A percentile compares a stretch with the other conserved stretches of the same genome.
Conservation (phyloP, 1,284 basidiomycete genomes). For the Moniliophthora roreri region DNA sequence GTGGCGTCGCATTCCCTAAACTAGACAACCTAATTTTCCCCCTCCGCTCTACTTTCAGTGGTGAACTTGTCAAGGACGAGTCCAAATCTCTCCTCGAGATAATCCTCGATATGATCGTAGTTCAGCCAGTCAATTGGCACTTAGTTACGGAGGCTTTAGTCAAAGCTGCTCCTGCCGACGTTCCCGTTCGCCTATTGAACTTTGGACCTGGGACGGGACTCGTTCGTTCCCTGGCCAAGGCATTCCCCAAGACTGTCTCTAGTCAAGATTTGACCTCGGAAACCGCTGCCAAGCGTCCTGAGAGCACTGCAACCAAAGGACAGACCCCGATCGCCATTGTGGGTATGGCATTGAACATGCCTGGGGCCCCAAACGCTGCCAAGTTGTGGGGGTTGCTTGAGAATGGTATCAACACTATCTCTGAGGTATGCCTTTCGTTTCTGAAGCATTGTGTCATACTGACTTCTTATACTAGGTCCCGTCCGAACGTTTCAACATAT, state of each 20-base stretch:
- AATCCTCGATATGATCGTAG: constrained; percentile 58
- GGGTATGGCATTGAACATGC: constrained; percentile 67
- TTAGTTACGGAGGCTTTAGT: constrained; percentile 35
- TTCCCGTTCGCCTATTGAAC: constrained; percentile 41
- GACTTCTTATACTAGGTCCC: constrained; percentile 55
- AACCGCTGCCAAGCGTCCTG: constrained; percentile 24
- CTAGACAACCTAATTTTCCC: constrained; percentile 42
- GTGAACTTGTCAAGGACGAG: constrained; percentile 30
- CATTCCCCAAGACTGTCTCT: constrained; percentile 9
- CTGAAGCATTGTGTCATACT: not conserved
- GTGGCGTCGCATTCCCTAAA: constrained; percentile 48
- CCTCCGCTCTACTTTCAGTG: constrained; percentile 48
- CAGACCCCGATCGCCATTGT: constrained; percentile 66
- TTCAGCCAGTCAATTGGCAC: constrained; percentile 56
- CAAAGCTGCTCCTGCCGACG: constrained; percentile 20
- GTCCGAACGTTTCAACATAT: constrained; percentile 49
- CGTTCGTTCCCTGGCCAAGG: constrained; percentile 23
- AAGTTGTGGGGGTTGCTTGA: constrained; percentile 61
- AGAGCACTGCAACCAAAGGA: too few relatives aligned
- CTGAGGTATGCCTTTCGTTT: constrained; percentile 40
- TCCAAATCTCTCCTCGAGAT: constrained; percentile 33
- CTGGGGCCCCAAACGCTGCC: constrained; percentile 47
- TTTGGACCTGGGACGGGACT: constrained; percentile 53
- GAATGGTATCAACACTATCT: constrained; percentile 53
- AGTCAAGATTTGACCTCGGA: not conserved